These are phyloP conservation scores for Erigeron philadelphicus DNA, from an alignment of 140 eudicot genomes.

Conservation along the genomic window DNA sequence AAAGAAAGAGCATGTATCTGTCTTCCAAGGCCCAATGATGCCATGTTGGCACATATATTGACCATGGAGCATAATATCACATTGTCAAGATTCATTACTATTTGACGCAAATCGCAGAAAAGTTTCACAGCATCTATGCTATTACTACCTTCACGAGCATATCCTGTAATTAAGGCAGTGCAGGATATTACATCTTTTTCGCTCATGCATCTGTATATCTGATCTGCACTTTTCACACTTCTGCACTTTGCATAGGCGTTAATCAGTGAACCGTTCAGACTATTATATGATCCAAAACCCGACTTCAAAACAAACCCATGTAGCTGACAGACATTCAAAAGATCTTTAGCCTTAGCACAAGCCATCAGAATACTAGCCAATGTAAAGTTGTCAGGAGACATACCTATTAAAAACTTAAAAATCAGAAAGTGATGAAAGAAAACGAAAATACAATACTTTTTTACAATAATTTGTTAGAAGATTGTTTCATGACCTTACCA, in stretches of 20 bases:
- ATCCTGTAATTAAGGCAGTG: slow-evolving; percentile 64
- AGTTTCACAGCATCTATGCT: slow-evolving; percentile 38
- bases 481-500: slow-evolving; percentile 32
- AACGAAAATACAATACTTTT: too few relatives aligned
- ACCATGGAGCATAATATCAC: slow-evolving; percentile 55
- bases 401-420: slow-evolving; percentile 35
- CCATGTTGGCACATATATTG: slow-evolving; percentile 54
- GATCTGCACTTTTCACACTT: slow-evolving; percentile 35
- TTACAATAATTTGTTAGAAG: neutral
- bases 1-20: slow-evolving; percentile 50
- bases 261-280: slow-evolving; percentile 48
- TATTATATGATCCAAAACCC: slow-evolving; percentile 45
- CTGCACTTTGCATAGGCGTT: slow-evolving; percentile 61
- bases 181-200: slow-evolving; percentile 48
- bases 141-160: slow-evolving; percentile 41
- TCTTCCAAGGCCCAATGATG: slow-evolving; percentile 47
- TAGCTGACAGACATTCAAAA: slow-evolving; percentile 32
- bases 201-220: slow-evolving; percentile 39
- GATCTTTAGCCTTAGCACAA: slow-evolving; percentile 26
- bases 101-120: slow-evolving; percentile 39
- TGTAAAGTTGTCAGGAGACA: slow-evolving; percentile 57
- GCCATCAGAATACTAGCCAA: slow-evolving; percentile 51
- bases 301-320: slow-evolving; percentile 44
- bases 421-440: neutral
- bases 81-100: slow-evolving; percentile 31